These are phyloP conservation scores for Aspergillus tamarii DNA, from an alignment of 2,329 filamentous ascomycete genomes.

Conservation along the genomic window DNA sequence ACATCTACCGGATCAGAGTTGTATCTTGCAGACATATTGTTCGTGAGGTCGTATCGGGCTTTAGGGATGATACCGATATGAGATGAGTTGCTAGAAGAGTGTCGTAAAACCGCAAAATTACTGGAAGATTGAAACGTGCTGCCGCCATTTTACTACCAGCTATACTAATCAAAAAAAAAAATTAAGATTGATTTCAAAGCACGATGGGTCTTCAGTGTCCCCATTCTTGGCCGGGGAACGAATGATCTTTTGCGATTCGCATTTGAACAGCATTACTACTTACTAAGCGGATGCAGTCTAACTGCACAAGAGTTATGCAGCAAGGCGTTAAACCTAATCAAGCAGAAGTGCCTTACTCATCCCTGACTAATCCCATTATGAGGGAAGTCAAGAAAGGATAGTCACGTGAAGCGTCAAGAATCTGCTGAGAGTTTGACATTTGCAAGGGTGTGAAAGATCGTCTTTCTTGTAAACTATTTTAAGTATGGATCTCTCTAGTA, in stretches of 20 bases:
- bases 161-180: constrained; percentile 6
- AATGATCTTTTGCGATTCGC: not conserved
- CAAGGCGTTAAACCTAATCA: no score
- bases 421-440: no score
- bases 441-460: no score
- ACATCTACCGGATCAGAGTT: constrained; percentile 27
- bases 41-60: not conserved
- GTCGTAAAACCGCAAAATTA: not conserved
- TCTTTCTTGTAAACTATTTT: no score
- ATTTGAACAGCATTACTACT: not conserved
- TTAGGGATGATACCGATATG: not conserved
- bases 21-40: not conserved
- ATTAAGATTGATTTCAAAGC: not conserved
- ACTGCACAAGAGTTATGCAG: no score
- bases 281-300: not conserved
- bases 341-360: no score
- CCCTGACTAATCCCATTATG: no score
- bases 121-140: not conserved
- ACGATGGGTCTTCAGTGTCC: not conserved
- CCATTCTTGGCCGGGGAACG: not conserved
- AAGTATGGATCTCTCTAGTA: no score
- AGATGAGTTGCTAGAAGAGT: not conserved
- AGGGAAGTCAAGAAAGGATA: accelerated
- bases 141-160: not conserved
- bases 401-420: no score